Percentiles rank a stretch among this genome's conserved stretches.
Evolutionary conservation across 305 asterid genomes (phyloP).

Genomic region (Coffea humblotiana): DNA sequence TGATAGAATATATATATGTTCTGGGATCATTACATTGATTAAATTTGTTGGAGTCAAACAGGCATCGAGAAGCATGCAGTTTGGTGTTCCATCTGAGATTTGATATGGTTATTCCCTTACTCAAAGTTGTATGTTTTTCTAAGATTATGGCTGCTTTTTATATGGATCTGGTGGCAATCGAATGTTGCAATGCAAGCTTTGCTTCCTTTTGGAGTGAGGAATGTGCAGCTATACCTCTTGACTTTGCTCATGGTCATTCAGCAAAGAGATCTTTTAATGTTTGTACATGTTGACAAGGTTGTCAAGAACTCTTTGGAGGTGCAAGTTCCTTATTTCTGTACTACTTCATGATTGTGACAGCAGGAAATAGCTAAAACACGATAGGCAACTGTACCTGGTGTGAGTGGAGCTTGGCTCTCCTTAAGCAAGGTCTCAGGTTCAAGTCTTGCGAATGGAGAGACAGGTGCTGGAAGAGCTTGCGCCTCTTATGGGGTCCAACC

Average conservation of each 20-base stretch:
- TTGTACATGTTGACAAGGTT: background rate
- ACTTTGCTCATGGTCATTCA: background rate
- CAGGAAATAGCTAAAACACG: background rate
- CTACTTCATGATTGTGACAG: background rate
- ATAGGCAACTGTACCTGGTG: background rate
- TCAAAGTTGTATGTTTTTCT: background rate
- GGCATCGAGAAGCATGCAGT: background rate
- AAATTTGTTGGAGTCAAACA: background rate
- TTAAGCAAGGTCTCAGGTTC: too few relatives aligned
- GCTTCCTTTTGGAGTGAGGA: background rate
- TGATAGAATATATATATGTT: background rate
- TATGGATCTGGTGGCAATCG: background rate
- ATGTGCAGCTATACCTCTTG: background rate
- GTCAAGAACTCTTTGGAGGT: background rate
- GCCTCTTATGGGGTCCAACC: too few relatives aligned
- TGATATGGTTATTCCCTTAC: background rate
- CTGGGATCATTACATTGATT: background rate
- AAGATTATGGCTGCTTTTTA: background rate
- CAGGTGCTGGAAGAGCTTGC: too few relatives aligned
- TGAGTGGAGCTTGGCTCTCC: too few relatives aligned
- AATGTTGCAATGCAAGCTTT: slow-evolving; percentile 1
- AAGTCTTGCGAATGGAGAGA: too few relatives aligned
- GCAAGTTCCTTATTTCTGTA: background rate
- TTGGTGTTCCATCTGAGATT: background rate
- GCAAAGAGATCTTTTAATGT: background rate